These are phyloP conservation scores for Rosa persica DNA, from an alignment of 306 rosid species.

Conservation along the genomic window DNA sequence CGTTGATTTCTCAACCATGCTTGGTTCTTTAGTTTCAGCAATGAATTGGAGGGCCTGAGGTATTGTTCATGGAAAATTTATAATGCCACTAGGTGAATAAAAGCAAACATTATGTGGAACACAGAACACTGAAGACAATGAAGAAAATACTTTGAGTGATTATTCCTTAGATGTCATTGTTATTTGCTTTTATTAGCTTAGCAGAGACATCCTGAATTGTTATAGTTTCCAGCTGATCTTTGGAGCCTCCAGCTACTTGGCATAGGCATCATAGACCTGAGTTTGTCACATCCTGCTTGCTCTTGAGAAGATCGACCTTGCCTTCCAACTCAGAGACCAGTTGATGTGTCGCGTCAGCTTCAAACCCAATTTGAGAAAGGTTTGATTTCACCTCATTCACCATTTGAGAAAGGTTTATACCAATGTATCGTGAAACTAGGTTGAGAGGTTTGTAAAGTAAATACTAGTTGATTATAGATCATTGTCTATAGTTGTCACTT, in stretches of 20 bases:
- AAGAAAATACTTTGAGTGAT: slow-evolving; percentile 42
- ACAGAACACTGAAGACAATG: background rate
- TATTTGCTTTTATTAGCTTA: slow-evolving; percentile 26
- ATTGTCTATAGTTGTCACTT: no score
- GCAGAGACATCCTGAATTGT: slow-evolving; percentile 37
- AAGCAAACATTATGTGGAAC: background rate
- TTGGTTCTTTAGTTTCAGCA: slow-evolving; percentile 34
- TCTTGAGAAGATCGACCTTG: slow-evolving; percentile 43
- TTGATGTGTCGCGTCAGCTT: slow-evolving; percentile 42
- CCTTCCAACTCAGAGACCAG: slow-evolving; percentile 56
- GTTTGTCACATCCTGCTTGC: slow-evolving; percentile 51
- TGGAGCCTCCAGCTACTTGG: slow-evolving; percentile 40
- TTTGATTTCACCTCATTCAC: slow-evolving; percentile 66
- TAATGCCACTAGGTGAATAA: background rate
- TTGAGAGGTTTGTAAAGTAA: no score
- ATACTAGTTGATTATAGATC: no score
- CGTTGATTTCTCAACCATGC: slow-evolving; percentile 4
- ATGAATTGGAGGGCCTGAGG: slow-evolving; percentile 56
- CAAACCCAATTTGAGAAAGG: slow-evolving; percentile 71
- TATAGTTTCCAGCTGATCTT: slow-evolving; percentile 32
- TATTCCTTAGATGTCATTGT: slow-evolving; percentile 35
- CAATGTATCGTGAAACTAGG: no score
- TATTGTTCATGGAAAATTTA: background rate
- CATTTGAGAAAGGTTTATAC: slow-evolving; percentile 7
- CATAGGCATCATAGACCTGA: slow-evolving; percentile 54